A percentile compares a stretch with the other conserved stretches of the same genome.
Evolutionary conservation across 345 rosid species (phyloP).

Genomic region (Moricandia arvensis): DNA sequence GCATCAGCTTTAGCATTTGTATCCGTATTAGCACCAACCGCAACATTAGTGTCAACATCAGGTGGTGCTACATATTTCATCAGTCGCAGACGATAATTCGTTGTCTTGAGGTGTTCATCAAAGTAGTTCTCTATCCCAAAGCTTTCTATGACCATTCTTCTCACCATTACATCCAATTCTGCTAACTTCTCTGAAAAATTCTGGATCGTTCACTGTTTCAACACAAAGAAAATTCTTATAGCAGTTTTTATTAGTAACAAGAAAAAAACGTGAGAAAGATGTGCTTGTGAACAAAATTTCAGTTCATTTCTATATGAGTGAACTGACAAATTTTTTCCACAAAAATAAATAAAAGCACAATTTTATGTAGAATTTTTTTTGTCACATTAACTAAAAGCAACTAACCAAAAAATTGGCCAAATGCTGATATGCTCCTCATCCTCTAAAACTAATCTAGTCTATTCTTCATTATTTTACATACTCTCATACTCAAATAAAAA

Average conservation of each 20-base stretch:
- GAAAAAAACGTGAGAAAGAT: neutral
- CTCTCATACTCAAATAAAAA: too few relatives aligned
- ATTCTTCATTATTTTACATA: too few relatives aligned
- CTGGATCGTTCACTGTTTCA: constrained; percentile 29
- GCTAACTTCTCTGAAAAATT: constrained; percentile 27
- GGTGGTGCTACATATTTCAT: constrained; percentile 14
- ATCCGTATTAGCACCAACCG: neutral
- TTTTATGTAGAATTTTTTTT: neutral
- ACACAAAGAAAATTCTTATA: neutral
- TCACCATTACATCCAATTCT: constrained; percentile 48
- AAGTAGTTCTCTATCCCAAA: constrained; percentile 41
- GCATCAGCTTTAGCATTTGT: neutral
- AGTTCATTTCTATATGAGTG: too few relatives aligned
- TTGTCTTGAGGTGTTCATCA: constrained; percentile 35
- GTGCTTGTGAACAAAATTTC: too few relatives aligned
- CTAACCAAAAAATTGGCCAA: too few relatives aligned
- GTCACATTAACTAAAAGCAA: too few relatives aligned
- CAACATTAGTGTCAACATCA: constrained; percentile 13
- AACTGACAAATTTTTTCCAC: too few relatives aligned
- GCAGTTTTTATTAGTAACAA: neutral
- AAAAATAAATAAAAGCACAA: neutral
- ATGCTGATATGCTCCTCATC: too few relatives aligned
- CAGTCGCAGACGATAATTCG: constrained; percentile 27
- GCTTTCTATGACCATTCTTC: constrained; percentile 54
- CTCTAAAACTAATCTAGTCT: too few relatives aligned